Base-by-base conservation (phyloP, 2,329 filamentous ascomycete species). In the Pezicula radicicola region DNA sequence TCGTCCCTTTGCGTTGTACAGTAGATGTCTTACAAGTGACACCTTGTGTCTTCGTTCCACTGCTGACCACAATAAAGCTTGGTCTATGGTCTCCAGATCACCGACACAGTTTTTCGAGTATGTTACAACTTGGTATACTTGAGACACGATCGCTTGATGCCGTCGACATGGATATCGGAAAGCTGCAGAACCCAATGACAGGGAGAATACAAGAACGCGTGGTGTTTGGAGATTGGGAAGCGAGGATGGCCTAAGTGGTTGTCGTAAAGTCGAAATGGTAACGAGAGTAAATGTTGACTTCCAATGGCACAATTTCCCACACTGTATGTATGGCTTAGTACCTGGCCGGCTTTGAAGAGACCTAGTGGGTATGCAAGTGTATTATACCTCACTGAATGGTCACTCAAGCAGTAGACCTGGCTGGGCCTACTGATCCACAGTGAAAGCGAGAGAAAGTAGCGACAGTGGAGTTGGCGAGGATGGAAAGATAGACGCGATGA, bases 81-180 rank as follows among this genome's bases (percentile, higher is more conserved):
- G 27, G 36, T 50, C 49, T 44, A 50, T 48, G 56, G 50, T 39
- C 37, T 55, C 36, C 47, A 36, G 42, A 54, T 51, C 49, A 49
- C 48, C 37, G 46, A 40, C 35, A 53, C 41, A 19, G 42, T 35
- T 49, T 48, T 43, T 46, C 46, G 50, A 52, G 55, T 50, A 56
- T 52, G 58, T 55, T 46, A 50, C 57, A 56, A 48, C 36, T 55
- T 50, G 50, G 46, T 50, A 54, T 43, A 53, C 51, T 52, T 56
- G 55, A 63, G 56, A 60, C 58, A 53, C 48, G 48, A 55, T 57
- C 52, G 58, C 55, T 61, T 60, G 57, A 58, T 47, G 49, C 55
- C 51, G 55, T 57, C 45, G 42, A 57, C 58, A 61, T 62, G 59
- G 57, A 58, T 61, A 36, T 36, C 57, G 60, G 59, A 39, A 39